These are phyloP conservation scores for Puccinia novopanici DNA, from an alignment of 1,284 basidiomycete genomes.

Conservation along the genomic window DNA sequence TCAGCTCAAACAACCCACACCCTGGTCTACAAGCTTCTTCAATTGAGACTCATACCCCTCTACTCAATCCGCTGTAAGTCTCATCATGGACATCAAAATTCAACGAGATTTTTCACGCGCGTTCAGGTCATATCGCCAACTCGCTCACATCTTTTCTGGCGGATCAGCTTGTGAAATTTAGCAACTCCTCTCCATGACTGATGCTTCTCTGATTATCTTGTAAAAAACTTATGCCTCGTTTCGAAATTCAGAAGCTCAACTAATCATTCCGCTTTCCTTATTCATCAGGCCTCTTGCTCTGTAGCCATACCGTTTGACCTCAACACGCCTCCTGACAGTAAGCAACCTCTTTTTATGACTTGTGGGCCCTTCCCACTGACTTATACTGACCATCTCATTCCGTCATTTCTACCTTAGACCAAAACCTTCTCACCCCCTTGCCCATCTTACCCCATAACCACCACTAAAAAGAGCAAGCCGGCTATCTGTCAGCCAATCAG, in stretches of 20 bases:
- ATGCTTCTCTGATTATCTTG: not conserved
- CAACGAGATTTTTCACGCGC: slow-evolving; percentile 1
- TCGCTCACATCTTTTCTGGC: not conserved
- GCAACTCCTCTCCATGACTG: not conserved
- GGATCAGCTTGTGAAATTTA: slow-evolving; percentile 20
- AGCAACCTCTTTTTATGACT: not conserved
- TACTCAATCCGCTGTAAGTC: slow-evolving; percentile 23
- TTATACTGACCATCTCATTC: not conserved
- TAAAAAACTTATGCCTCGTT: not conserved
- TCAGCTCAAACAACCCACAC: not conserved
- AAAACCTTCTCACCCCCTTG: not conserved
- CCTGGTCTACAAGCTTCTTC: not conserved
- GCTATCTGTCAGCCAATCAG: not conserved
- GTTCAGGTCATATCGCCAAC: not conserved
- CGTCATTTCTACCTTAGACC: not conserved
- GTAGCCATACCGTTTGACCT: not conserved
- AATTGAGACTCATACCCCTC: slow-evolving; percentile 16
- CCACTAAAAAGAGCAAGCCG: slow-evolving; percentile 2
- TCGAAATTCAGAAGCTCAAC: not conserved
- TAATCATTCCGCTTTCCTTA: not conserved
- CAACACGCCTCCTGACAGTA: not conserved
- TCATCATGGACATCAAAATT: slow-evolving; percentile 13
- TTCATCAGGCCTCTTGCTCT: slow-evolving; percentile 25
- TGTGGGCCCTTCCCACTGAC: not conserved
- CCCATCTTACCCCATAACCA: not conserved